Evolutionary conservation across 2,329 filamentous ascomycete genomes (phyloP), one percentile per base, ranked within the genome.

Genomic region (Diplodia intermedia): DNA sequence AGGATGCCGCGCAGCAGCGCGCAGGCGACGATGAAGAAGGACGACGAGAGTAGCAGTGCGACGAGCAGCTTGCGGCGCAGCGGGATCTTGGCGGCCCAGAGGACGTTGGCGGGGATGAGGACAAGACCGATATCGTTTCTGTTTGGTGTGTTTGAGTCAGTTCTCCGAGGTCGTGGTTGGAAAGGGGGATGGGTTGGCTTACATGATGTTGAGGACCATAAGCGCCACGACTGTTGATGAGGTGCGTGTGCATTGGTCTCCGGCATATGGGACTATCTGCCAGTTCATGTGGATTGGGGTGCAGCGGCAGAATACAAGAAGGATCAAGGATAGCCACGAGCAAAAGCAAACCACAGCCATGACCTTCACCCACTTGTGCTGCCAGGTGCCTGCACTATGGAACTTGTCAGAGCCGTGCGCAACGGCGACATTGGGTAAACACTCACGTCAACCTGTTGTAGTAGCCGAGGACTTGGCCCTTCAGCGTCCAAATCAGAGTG

Each of bases 1-100:
- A 80, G 69, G 43, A 81, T 69, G 66, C 79, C 82, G n/a, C 81
- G 80, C 43, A 83, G 73, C 0, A 83, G 69, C 1, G 81, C 78
- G 26, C 80, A 80, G 8, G 79, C 70, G 69, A 83, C 81, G 66
- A 82, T 78, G 69, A 83, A 83, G n/a, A 83, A 49, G 3, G 81
- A 80, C 3, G 80, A 79, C 62, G 79, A 83, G 12, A 83, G 79
- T 0, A 82, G 73, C 4, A 80, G 36, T 1, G 77, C 76, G 53
- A 82, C 78, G 18, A 79, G 71, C 3, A 82, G 20, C 71, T 83
- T 82, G 65, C 79, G 73, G 49, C 75, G 73, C 3, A 79, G 52
- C 26, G 72, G 76, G 65, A 82, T 73, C 56, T 79, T 79, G 1
- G 81, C 79, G 55, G 76, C 79, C 75, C 76, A 79, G 3, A 83